Conservation (phyloP, 495 filamentous ascomycete genomes). For the Lindgomyces ingoldianus region DNA sequence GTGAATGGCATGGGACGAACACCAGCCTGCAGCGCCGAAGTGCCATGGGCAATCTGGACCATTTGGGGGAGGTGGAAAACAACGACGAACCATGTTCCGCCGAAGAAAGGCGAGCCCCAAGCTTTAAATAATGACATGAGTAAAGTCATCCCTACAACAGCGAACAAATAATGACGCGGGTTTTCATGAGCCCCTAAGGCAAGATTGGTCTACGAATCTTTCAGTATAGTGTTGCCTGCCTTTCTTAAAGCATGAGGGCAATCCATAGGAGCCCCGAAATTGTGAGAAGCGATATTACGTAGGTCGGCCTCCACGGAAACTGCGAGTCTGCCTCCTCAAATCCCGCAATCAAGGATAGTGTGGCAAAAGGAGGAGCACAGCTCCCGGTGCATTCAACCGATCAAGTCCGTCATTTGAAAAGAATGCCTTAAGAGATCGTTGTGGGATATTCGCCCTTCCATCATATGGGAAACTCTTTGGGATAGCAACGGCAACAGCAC, state of each 20-base stretch:
- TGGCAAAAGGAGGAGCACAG: constrained; percentile 7
- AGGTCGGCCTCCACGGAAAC: constrained; percentile 25
- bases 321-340: constrained; percentile 22
- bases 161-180: constrained; percentile 7
- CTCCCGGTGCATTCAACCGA: too few relatives aligned
- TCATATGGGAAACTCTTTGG: constrained; percentile 21
- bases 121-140: neutral
- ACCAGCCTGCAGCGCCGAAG: neutral
- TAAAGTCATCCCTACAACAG: constrained; percentile 14
- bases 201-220: neutral
- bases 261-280: constrained; percentile 11
- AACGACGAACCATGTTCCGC: constrained; percentile 3
- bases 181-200: constrained; percentile 27
- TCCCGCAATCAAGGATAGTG: constrained; percentile 13
- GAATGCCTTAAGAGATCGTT: neutral
- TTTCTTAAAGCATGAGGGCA: constrained; percentile 8
- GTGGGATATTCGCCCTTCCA: neutral
- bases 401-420: constrained; percentile 7
- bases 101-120: neutral
- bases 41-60: constrained; percentile 3
- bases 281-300: constrained; percentile 1
- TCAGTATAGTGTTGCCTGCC: neutral
- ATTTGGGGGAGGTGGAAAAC: constrained; percentile 21
- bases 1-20: constrained; percentile 8
- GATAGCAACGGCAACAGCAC: too few relatives aligned